Conservation (phyloP, 2,329 filamentous ascomycete genomes). For the Penicillium vulpinum region DNA sequence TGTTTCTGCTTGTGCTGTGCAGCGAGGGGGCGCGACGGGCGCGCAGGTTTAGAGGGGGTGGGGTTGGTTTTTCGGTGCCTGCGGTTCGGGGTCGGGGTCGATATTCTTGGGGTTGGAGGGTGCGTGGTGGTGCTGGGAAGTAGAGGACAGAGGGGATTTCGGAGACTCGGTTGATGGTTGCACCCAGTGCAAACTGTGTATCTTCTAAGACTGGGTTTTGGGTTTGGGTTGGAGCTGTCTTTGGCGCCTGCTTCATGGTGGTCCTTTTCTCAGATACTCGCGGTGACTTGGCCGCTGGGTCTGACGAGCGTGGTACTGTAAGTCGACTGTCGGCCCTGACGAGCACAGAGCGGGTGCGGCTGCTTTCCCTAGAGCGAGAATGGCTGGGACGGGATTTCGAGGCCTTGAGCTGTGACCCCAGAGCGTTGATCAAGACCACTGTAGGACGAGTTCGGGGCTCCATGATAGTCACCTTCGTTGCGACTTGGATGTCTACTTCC, state of each 20-base stretch:
- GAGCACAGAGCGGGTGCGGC: neutral
- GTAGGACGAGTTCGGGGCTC: conserved; percentile 34
- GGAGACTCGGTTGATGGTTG: conserved; percentile 26
- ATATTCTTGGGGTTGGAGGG: conserved; percentile 23
- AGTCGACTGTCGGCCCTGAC: conserved; percentile 9
- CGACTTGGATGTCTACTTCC: conserved; percentile 34
- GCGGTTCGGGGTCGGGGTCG: conserved; percentile 27
- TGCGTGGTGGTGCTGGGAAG: conserved; percentile 18
- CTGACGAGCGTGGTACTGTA: conserved; percentile 2
- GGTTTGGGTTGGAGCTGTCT: neutral
- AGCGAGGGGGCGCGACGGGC: conserved; percentile 25
- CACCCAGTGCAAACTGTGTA: conserved; percentile 4
- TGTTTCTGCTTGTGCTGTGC: conserved; percentile 28
- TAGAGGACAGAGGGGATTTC: conserved; percentile 26
- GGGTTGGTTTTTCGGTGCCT: conserved; percentile 20
- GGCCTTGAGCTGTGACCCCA: conserved; percentile 17
- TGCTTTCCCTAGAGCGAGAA: conserved; percentile 19
- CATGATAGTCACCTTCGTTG: conserved; percentile 34
- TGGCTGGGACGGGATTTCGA: conserved; percentile 9
- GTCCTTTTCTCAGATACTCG: neutral
- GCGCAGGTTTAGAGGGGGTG: conserved; percentile 4
- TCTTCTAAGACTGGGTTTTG: neutral
- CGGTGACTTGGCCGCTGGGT: neutral
- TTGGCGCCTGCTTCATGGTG: neutral
- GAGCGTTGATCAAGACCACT: conserved; percentile 35